These are phyloP conservation scores for Globisporangium spiculum DNA, from an alignment of 352 stramenopile species.

Conservation along the genomic window DNA sequence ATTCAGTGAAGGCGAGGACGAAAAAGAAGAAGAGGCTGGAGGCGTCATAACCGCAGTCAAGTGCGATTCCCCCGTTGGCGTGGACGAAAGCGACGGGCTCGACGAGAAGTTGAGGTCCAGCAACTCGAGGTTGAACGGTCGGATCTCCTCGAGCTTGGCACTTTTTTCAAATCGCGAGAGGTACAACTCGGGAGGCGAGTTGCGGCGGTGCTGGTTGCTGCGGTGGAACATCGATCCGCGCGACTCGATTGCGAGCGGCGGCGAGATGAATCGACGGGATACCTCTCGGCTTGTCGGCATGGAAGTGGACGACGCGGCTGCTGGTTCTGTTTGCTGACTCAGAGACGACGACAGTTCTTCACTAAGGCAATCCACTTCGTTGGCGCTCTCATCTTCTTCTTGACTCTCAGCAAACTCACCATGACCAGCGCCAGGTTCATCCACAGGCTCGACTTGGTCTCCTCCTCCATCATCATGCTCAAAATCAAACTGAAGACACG, in stretches of 20 bases:
- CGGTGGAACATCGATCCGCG: constrained; percentile 28
- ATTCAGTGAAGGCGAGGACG: background rate
- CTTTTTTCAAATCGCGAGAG: constrained; percentile 49
- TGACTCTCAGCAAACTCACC: background rate
- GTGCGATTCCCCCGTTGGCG: constrained; percentile 9
- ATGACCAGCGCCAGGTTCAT: background rate
- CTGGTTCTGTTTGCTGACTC: background rate
- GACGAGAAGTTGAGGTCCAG: constrained; percentile 14
- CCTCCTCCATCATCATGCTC: constrained; percentile 7
- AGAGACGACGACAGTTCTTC: background rate
- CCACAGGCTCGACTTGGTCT: background rate
- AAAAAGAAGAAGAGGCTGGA: background rate
- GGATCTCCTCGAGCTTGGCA: constrained; percentile 46
- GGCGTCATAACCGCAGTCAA: background rate
- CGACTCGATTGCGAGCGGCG: constrained; percentile 46
- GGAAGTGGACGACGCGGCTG: background rate
- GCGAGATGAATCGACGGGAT: constrained; percentile 38
- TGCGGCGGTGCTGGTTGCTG: constrained; percentile 43
- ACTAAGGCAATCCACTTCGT: background rate
- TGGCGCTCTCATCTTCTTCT: background rate
- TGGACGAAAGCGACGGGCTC: constrained; percentile 10
- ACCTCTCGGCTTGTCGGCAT: constrained; percentile 10
- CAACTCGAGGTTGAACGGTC: constrained; percentile 21
- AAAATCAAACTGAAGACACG: constrained; percentile 14
- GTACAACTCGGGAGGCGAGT: constrained; percentile 64